phyloP scores from a whole-genome alignment of 768 basidiomycete genomes.

The Tylopilus plumbeoviolaceoides region DNA sequence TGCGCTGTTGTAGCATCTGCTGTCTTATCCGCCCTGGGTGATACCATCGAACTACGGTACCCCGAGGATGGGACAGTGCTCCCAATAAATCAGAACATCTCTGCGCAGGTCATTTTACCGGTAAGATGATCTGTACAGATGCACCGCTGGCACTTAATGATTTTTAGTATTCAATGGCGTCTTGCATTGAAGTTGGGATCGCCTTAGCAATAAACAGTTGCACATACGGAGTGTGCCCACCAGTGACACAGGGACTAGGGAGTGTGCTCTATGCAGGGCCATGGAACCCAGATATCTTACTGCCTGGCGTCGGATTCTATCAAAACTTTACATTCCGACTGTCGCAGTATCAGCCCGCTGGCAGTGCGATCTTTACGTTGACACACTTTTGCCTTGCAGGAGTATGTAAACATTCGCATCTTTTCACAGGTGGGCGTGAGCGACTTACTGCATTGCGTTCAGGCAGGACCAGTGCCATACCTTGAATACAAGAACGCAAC shows the following conservation, averaged over 20 bases:
- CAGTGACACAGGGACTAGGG: conserved; percentile 11
- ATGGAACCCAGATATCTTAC: conserved; percentile 7
- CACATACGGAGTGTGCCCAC: conserved; percentile 14
- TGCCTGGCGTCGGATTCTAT: conserved; percentile 12
- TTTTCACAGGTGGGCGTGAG: background rate
- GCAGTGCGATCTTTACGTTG: conserved; percentile 15
- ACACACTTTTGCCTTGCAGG: conserved; percentile 17
- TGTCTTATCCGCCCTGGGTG: conserved; percentile 5
- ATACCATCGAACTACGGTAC: conserved; percentile 19
- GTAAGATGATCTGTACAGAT: background rate
- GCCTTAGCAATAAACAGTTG: conserved; percentile 18
- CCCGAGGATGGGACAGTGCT: conserved; percentile 19
- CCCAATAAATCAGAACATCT: conserved; percentile 10
- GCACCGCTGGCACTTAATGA: background rate
- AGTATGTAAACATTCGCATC: background rate
- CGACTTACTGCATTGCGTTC: background rate
- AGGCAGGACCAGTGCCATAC: conserved; percentile 16
- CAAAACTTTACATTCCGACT: conserved; percentile 17
- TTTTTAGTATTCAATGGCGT: conserved; percentile 12
- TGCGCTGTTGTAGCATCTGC: background rate
- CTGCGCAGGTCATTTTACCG: conserved; percentile 17
- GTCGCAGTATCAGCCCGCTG: conserved; percentile 10
- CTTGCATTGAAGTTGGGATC: conserved; percentile 19
- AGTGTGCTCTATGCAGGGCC: conserved; percentile 19
- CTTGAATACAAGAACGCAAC: conserved; percentile 20